A percentile compares a stretch with the other conserved stretches of the same genome.
These are phyloP conservation scores for Corylus americana DNA, from an alignment of 306 rosid genomes.

Conservation along the genomic window DNA sequence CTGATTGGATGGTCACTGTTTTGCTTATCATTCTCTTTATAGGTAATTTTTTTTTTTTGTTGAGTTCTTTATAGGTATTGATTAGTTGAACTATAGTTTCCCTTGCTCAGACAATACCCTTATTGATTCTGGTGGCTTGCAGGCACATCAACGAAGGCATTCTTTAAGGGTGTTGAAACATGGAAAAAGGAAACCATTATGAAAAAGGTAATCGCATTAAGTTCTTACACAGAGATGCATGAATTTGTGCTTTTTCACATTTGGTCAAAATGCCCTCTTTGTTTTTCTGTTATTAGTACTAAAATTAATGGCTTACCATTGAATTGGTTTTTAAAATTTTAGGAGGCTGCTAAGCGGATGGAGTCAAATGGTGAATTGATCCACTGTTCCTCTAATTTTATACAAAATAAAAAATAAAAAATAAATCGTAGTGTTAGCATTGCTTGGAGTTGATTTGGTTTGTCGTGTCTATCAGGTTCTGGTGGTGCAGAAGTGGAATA, in stretches of 20 bases:
- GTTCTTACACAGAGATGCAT: neutral
- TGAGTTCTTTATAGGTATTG: too few species aligned
- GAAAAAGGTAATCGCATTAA: slow-evolving; percentile 53
- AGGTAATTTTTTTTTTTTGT: slow-evolving; percentile 36
- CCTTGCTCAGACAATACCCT: neutral
- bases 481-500: slow-evolving; percentile 63
- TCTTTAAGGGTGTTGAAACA: slow-evolving; percentile 75
- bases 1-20: slow-evolving; percentile 95
- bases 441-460: slow-evolving; percentile 1
- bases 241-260: neutral
- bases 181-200: slow-evolving; percentile 93
- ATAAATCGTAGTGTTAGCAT: neutral
- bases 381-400: slow-evolving; percentile 11
- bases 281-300: neutral
- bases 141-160: slow-evolving; percentile 87
- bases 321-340: slow-evolving; percentile 33
- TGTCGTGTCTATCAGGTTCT: slow-evolving; percentile 45
- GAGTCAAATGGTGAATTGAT: slow-evolving; percentile 59
- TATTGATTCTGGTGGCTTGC: slow-evolving; percentile 26
- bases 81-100: too few species aligned
- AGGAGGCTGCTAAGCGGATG: slow-evolving; percentile 66
- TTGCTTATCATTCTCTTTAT: slow-evolving; percentile 79
- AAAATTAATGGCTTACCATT: slow-evolving; percentile 31
- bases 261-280: neutral
- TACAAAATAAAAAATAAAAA: neutral